These are phyloP conservation scores for Vickermania spadyakhi DNA, from an alignment of 208 protist species.

Conservation along the genomic window DNA sequence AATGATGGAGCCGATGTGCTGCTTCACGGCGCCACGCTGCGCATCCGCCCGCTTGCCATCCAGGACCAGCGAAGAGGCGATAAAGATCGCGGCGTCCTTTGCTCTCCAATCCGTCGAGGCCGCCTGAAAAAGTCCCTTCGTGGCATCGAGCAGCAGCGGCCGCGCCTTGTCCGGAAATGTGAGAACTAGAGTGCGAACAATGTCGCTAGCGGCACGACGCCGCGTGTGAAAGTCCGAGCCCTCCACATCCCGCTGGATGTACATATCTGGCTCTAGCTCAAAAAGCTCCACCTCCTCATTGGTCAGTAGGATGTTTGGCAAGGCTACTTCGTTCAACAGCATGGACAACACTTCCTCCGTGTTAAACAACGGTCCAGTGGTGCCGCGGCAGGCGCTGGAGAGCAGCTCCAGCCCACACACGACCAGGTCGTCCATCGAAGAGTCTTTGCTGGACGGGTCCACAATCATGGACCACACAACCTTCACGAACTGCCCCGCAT, in stretches of 20 bases:
- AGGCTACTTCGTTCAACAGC: slow-evolving; percentile 89
- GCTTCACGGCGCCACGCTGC: slow-evolving; percentile 34
- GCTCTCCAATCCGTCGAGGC: slow-evolving; percentile 79
- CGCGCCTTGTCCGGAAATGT: slow-evolving; percentile 47
- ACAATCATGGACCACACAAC: slow-evolving; percentile 84
- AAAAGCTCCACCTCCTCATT: slow-evolving; percentile 92
- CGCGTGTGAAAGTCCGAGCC: slow-evolving; percentile 92
- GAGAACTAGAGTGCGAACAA: slow-evolving; percentile 84
- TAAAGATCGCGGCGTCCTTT: slow-evolving; percentile 95
- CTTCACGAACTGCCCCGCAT: slow-evolving; percentile 76
- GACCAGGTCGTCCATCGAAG: slow-evolving; percentile 76
- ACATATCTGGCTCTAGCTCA: slow-evolving; percentile 91
- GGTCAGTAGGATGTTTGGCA: slow-evolving; percentile 90
- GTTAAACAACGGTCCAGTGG: slow-evolving; percentile 72
- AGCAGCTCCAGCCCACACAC: slow-evolving; percentile 88
- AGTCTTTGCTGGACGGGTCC: slow-evolving; percentile 22
- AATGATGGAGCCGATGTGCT: slow-evolving; percentile 68
- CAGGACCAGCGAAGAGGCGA: slow-evolving; percentile 89
- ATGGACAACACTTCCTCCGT: slow-evolving; percentile 47
- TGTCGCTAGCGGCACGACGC: slow-evolving; percentile 83
- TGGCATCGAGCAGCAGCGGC: slow-evolving; percentile 48
- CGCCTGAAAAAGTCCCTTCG: slow-evolving; percentile 40
- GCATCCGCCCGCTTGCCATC: slow-evolving; percentile 50
- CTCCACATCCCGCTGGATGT: slow-evolving; percentile 96
- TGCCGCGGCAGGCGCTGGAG: slow-evolving; percentile 63